These are phyloP conservation scores for Trichoderma oligosporum DNA, from an alignment of 2,329 filamentous ascomycete genomes.

Conservation along the genomic window DNA sequence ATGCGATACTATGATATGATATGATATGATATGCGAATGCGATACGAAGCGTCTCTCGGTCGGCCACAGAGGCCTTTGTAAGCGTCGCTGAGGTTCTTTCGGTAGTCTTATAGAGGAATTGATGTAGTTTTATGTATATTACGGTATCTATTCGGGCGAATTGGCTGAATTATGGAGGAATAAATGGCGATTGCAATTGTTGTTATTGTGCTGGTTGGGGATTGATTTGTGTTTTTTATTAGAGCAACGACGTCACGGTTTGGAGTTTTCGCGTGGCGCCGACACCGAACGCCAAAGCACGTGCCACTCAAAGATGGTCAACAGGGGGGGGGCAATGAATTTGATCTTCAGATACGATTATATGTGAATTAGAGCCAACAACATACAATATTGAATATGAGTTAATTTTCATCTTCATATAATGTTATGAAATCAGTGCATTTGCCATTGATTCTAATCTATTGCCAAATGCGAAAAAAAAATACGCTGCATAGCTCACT, in stretches of 20 bases:
- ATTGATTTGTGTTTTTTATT: neutral
- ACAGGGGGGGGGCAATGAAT: too few relatives aligned
- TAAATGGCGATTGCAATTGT: neutral
- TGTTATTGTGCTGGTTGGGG: neutral
- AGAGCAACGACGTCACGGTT: constrained; percentile 19
- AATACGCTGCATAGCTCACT: neutral
- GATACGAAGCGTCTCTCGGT: neutral
- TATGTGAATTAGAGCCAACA: too few relatives aligned
- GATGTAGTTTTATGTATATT: neutral
- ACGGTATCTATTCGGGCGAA: neutral
- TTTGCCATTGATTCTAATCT: too few relatives aligned
- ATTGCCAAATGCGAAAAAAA: too few relatives aligned
- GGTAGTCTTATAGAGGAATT: neutral
- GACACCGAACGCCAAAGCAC: constrained; percentile 13
- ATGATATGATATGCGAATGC: too few relatives aligned
- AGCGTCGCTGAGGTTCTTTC: neutral
- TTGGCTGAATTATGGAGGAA: neutral
- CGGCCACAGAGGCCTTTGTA: neutral
- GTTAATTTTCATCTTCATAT: too few relatives aligned
- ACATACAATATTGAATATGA: too few relatives aligned
- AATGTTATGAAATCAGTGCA: too few relatives aligned
- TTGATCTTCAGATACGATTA: too few relatives aligned
- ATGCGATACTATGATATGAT: neutral
- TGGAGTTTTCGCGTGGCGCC: constrained; percentile 9
- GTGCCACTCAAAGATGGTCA: neutral